These are phyloP conservation scores for Clausena lansium DNA, from an alignment of 345 rosid genomes.

Conservation along the genomic window DNA sequence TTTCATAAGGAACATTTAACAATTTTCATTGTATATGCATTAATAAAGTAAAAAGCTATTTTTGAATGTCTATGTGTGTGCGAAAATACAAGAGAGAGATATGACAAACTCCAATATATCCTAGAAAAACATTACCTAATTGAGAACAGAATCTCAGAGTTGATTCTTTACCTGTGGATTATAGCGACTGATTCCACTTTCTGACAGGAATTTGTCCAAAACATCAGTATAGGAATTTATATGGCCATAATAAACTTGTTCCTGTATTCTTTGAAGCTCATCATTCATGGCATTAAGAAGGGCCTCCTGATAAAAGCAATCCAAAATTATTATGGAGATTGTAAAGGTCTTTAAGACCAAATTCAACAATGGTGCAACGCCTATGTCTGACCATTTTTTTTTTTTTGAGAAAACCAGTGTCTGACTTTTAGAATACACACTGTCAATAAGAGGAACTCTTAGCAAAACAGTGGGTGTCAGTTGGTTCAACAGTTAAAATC, in stretches of 20 bases:
- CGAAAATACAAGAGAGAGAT: not conserved
- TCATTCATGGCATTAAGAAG: slow-evolving; percentile 93
- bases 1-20: not conserved
- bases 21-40: not conserved
- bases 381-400: not conserved
- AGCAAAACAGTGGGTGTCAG: not conserved
- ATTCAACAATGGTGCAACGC: not conserved
- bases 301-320: slow-evolving; percentile 59
- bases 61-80: not conserved
- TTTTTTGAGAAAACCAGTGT: not conserved
- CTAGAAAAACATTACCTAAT: not conserved
- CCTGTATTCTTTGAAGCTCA: slow-evolving; percentile 91
- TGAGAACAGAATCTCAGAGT: slow-evolving; percentile 12
- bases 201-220: slow-evolving; percentile 80
- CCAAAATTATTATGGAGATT: slow-evolving; percentile 4
- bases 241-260: slow-evolving; percentile 92
- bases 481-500: not conserved
- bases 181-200: slow-evolving; percentile 86
- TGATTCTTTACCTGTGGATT: slow-evolving; percentile 70
- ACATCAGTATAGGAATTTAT: slow-evolving; percentile 82
- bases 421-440: not conserved
- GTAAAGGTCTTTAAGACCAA: not conserved
- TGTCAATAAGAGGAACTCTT: not conserved
- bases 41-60: slow-evolving; percentile 3
- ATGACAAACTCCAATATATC: not conserved